phyloP scores from a whole-genome alignment of 2,329 filamentous ascomycete genomes.

The Hysterium pulicare region DNA sequence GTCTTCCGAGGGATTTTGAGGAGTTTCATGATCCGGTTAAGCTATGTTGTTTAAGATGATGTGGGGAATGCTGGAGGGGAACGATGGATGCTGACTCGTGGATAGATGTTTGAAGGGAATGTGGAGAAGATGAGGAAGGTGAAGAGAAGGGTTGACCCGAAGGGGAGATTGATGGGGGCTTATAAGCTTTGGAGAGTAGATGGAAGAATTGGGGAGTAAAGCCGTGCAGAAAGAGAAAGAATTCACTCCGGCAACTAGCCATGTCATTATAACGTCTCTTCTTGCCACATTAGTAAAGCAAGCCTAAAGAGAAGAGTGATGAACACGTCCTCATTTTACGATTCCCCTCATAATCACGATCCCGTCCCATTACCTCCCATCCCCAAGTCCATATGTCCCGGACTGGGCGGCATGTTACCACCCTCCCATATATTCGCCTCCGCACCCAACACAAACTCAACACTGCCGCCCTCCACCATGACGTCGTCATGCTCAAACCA shows the following conservation, averaged over 20 bases:
- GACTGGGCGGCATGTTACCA: conserved; percentile 51
- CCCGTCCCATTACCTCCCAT: background rate
- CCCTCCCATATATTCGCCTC: conserved; percentile 46
- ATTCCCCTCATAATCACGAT: too few species aligned
- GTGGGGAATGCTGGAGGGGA: background rate
- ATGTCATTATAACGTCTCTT: too few species aligned
- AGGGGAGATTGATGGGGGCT: conserved; percentile 11
- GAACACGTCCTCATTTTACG: too few species aligned
- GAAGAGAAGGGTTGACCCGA: conserved; percentile 14
- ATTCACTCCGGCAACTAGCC: too few species aligned
- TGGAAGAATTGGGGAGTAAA: too few species aligned
- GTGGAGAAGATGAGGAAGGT: conserved; percentile 9
- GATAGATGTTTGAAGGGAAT: conserved; percentile 15
- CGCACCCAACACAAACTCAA: conserved; percentile 48
- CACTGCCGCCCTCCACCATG: conserved; percentile 42
- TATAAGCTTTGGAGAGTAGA: conserved; percentile 12
- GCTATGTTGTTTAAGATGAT: conserved; percentile 3
- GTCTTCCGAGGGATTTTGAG: conserved; percentile 14
- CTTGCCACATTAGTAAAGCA: too few species aligned
- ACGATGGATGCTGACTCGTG: conserved; percentile 1
- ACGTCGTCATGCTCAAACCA: conserved; percentile 56
- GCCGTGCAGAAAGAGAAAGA: too few species aligned
- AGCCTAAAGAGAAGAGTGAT: too few species aligned
- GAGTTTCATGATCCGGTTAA: conserved; percentile 10
- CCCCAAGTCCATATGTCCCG: conserved; percentile 33